Conservation (phyloP, 2,329 filamentous ascomycete species). For the Gnomoniopsis sp. region DNA sequence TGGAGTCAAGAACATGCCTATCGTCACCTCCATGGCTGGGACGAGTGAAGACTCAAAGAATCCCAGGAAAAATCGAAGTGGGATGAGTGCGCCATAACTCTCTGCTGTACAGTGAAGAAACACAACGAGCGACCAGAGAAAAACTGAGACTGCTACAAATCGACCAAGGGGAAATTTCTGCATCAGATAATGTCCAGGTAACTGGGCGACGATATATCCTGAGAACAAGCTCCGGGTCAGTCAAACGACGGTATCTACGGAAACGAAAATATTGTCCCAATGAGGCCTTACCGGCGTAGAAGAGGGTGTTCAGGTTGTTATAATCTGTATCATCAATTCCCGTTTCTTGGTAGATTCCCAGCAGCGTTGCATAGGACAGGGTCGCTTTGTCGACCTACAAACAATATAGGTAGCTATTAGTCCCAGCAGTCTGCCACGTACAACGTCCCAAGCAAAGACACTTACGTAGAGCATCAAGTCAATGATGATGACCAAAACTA, state of each 20-base stretch:
- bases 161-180: slow-evolving; percentile 35
- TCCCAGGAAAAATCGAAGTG: slow-evolving; percentile 34
- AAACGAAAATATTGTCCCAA: not conserved
- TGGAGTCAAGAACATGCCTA: slow-evolving; percentile 36
- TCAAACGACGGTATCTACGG: not conserved
- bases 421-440: not conserved
- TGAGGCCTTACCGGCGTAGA: slow-evolving; percentile 34
- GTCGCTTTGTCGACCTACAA: slow-evolving; percentile 37
- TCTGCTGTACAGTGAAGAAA: slow-evolving; percentile 35
- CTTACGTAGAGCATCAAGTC: slow-evolving; percentile 35
- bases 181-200: slow-evolving; percentile 38
- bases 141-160: slow-evolving; percentile 30
- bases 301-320: slow-evolving; percentile 38
- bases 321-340: slow-evolving; percentile 34
- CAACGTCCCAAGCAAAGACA: not conserved
- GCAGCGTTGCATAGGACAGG: slow-evolving; percentile 35
- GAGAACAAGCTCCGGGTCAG: not conserved
- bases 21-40: slow-evolving; percentile 38
- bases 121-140: slow-evolving; percentile 34
- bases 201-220: slow-evolving; percentile 35
- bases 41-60: slow-evolving; percentile 33
- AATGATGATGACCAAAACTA: slow-evolving; percentile 30
- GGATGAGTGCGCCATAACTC: slow-evolving; percentile 32
- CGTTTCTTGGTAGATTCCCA: slow-evolving; percentile 39
- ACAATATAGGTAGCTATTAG: not conserved